Evolutionary conservation across 495 filamentous ascomycete genomes (phyloP).

Genomic region (Podospora comata): DNA sequence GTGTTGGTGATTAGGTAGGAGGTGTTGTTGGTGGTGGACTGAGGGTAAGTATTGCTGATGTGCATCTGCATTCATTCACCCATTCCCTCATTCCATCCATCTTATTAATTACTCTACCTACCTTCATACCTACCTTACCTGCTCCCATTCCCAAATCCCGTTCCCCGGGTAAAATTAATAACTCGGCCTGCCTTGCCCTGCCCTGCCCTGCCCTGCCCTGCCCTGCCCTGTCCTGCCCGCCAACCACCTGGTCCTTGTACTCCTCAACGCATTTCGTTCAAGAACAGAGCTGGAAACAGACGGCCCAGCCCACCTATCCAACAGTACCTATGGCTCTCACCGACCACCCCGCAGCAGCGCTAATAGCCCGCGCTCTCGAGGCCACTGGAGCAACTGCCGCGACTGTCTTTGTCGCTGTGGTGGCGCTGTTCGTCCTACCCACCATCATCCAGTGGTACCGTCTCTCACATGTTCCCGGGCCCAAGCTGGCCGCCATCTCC

Average conservation of each 20-base stretch:
- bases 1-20: not conserved
- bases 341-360: not conserved
- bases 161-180: not conserved
- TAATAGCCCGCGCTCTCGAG: not conserved
- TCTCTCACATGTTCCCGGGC: conserved; percentile 35
- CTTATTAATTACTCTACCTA: no score
- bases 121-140: not conserved
- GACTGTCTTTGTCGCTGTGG: not conserved
- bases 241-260: not conserved
- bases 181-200: no score
- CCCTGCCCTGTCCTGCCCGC: no score
- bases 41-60: not conserved
- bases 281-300: not conserved
- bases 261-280: not conserved
- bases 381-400: conserved; percentile 2
- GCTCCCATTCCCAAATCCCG: not conserved
- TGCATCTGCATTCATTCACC: not conserved
- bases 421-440: conserved; percentile 8
- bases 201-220: no score
- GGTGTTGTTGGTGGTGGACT: no score
- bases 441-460: conserved; percentile 27
- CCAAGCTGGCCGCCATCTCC: conserved; percentile 29
- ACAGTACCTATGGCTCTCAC: not conserved
- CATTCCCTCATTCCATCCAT: not conserved
- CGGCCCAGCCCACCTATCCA: not conserved